phyloP scores from a whole-genome alignment of 176 grass and related monocot genomes.

The Oryza rufipogon region DNA sequence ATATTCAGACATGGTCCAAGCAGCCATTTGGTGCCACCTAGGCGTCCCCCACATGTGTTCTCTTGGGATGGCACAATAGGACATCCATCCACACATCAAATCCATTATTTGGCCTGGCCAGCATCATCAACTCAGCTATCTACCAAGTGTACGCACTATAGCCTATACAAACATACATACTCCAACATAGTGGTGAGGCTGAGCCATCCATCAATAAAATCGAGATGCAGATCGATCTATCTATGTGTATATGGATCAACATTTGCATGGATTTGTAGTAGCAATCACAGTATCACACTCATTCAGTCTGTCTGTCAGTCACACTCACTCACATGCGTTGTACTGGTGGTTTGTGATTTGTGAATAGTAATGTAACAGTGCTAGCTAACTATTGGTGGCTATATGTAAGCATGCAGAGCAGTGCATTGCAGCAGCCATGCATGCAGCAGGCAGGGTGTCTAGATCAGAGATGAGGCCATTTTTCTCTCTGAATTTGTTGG shows the following conservation, averaged over 20 bases:
- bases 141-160: neutral
- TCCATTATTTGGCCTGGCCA: neutral
- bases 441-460: neutral
- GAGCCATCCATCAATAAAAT: neutral
- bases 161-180: too few species aligned
- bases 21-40: neutral
- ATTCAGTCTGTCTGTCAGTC: too few species aligned
- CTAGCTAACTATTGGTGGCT: neutral
- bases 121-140: neutral
- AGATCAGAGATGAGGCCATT: neutral
- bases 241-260: too few species aligned
- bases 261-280: too few species aligned
- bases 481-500: neutral
- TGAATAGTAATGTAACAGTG: neutral
- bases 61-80: neutral
- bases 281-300: too few species aligned
- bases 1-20: neutral
- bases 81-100: neutral
- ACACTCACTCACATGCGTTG: too few species aligned
- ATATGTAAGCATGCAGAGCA: neutral
- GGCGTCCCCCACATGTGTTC: neutral
- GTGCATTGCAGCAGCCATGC: neutral
- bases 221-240: neutral
- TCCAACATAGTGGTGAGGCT: neutral
- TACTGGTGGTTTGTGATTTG: neutral